Conservation (phyloP, 129 eudicot genomes). For the Dittrichia graveolens region DNA sequence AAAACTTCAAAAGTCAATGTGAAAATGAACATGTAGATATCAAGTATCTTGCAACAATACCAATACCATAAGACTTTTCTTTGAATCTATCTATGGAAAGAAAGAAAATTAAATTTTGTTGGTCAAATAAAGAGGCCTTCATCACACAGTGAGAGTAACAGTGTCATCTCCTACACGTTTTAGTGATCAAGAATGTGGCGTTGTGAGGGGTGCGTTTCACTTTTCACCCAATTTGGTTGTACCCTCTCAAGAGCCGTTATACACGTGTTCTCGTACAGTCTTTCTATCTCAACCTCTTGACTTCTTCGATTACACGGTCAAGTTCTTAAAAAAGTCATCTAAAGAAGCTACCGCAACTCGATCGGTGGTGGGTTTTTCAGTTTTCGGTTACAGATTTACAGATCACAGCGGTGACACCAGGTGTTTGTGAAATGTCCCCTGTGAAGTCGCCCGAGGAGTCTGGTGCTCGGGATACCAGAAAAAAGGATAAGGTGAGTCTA, state of each 20-base stretch:
- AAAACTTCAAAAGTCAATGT: too few relatives aligned
- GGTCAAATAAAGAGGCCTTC: constrained; percentile 37
- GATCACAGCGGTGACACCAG: constrained; percentile 26
- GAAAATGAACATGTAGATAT: too few relatives aligned
- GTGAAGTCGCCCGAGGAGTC: constrained; percentile 47
- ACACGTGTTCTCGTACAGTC: not conserved
- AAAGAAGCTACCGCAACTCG: not conserved
- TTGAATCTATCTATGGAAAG: constrained; percentile 13
- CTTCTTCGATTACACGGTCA: constrained; percentile 5
- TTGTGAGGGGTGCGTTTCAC: constrained; percentile 16
- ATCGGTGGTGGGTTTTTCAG: constrained; percentile 11
- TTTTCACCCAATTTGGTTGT: constrained; percentile 27
- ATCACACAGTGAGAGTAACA: constrained; percentile 23
- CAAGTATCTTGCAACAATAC: too few relatives aligned
- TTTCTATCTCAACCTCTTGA: not conserved
- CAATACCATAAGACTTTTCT: not conserved
- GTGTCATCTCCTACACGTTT: constrained; percentile 42
- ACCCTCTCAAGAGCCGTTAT: constrained; percentile 4
- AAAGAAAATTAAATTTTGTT: not conserved
- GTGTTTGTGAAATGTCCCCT: constrained; percentile 46
- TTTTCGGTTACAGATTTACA: constrained; percentile 5
- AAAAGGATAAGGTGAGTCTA: constrained; percentile 55
- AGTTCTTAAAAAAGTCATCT: not conserved
- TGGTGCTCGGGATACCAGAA: constrained; percentile 37
- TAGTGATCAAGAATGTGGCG: constrained; percentile 7